phyloP scores from a whole-genome alignment of 192 early-diverging fungal species.

The Endogone sp. region DNA sequence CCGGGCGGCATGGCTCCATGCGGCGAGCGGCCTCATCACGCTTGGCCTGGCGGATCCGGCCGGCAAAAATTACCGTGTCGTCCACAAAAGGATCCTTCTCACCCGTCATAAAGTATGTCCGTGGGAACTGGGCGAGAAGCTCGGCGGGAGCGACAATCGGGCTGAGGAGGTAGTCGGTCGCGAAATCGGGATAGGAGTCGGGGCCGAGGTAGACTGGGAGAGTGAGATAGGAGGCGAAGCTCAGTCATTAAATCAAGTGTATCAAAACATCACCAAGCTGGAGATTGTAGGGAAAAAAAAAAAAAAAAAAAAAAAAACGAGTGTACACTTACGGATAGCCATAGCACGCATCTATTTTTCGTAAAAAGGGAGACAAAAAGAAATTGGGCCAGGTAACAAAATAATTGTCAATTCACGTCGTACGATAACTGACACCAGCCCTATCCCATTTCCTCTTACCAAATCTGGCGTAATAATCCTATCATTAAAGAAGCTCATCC shows the following conservation, averaged over 20 bases:
- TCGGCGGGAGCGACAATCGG: constrained; percentile 84
- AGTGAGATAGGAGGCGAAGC: background rate
- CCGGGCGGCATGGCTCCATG: constrained; percentile 9
- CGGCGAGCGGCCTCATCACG: constrained; percentile 47
- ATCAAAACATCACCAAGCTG: background rate
- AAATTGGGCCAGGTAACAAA: too few relatives aligned
- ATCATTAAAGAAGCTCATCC: constrained; percentile 84
- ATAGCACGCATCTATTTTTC: constrained; percentile 50
- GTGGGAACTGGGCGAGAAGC: constrained; percentile 85
- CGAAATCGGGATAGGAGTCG: constrained; percentile 73
- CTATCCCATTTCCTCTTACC: constrained; percentile 47
- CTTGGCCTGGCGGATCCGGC: constrained; percentile 82
- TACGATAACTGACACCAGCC: too few relatives aligned
- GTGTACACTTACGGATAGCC: constrained; percentile 47
- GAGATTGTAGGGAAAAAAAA: background rate
- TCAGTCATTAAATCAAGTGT: background rate
- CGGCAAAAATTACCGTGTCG: constrained; percentile 91
- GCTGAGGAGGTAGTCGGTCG: constrained; percentile 78
- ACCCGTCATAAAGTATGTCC: constrained; percentile 86
- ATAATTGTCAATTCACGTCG: too few relatives aligned
- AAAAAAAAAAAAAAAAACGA: too few relatives aligned
- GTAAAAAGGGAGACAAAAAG: constrained; percentile 5
- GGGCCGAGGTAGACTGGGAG: constrained; percentile 74
- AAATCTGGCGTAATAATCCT: constrained; percentile 77
- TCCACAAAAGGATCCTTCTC: constrained; percentile 98